Conservation (phyloP, 768 basidiomycete species). For the Pisolithus orientalis region DNA sequence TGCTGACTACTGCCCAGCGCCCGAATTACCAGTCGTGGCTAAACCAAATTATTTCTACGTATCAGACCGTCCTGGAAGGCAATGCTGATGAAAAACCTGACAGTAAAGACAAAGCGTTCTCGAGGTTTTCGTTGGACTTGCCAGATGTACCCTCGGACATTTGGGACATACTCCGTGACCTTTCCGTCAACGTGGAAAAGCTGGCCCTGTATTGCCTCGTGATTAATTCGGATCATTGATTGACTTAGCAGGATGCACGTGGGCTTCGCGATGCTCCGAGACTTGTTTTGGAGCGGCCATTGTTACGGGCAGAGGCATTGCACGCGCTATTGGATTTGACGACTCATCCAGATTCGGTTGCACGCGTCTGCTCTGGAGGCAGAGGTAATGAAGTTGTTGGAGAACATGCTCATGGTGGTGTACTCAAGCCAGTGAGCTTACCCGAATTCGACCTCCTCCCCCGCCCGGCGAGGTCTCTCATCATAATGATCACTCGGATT, state of each 20-base stretch:
- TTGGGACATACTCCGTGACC: conserved; percentile 66
- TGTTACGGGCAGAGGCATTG: conserved; percentile 71
- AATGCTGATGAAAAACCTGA: conserved; percentile 28
- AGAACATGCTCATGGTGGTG: conserved; percentile 65
- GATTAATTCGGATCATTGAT: conserved; percentile 3
- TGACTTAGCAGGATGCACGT: conserved; percentile 63
- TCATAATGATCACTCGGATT: neutral
- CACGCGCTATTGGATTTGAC: conserved; percentile 84
- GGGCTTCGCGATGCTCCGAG: conserved; percentile 90
- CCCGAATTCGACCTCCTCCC: neutral
- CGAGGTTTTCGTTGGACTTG: conserved; percentile 82
- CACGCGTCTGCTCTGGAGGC: conserved; percentile 66
- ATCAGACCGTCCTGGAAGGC: conserved; percentile 69
- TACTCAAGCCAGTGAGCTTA: conserved; percentile 71
- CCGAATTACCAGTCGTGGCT: conserved; percentile 85
- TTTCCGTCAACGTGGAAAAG: conserved; percentile 80
- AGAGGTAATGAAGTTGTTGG: conserved; percentile 80
- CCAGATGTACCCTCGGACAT: conserved; percentile 79
- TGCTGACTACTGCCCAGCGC: conserved; percentile 37
- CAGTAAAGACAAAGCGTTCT: conserved; percentile 75
- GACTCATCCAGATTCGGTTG: conserved; percentile 89
- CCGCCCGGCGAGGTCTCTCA: neutral
- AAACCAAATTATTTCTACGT: conserved; percentile 73
- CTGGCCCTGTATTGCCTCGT: conserved; percentile 27
- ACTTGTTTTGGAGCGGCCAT: conserved; percentile 85